A percentile compares a stretch with the other conserved stretches of the same genome.
These are phyloP conservation scores for Geotrichum aggregatum DNA, from an alignment of 1,139 yeast genomes.

Conservation along the genomic window DNA sequence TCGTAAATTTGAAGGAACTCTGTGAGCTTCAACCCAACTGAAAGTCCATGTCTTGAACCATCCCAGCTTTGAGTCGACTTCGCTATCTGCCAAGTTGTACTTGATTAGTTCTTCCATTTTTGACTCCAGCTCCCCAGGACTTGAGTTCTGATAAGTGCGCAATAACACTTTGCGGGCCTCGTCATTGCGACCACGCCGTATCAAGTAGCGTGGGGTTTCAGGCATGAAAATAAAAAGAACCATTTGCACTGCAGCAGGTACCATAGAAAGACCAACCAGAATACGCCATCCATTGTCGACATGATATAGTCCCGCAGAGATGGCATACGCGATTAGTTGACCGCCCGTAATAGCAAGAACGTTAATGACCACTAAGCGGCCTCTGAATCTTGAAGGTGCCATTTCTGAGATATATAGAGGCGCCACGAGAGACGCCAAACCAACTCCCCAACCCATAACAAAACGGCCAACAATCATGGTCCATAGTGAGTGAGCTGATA, in stretches of 20 bases:
- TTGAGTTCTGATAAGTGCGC: slow-evolving; percentile 27
- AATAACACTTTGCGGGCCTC: slow-evolving; percentile 61
- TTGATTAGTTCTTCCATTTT: slow-evolving; percentile 31
- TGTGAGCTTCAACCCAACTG: slow-evolving; percentile 11
- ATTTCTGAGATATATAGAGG: slow-evolving; percentile 88
- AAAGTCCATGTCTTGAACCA: slow-evolving; percentile 11
- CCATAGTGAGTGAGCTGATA: slow-evolving; percentile 78
- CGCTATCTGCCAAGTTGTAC: slow-evolving; percentile 7
- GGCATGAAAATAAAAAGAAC: slow-evolving; percentile 79
- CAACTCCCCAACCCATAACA: slow-evolving; percentile 93
- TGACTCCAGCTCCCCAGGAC: slow-evolving; percentile 18
- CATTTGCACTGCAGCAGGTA: slow-evolving; percentile 81
- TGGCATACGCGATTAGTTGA: slow-evolving; percentile 83
- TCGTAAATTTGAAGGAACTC: slow-evolving; percentile 48
- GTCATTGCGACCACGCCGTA: slow-evolving; percentile 61
- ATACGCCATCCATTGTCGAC: slow-evolving; percentile 89
- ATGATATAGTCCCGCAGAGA: slow-evolving; percentile 80
- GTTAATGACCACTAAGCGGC: slow-evolving; percentile 58
- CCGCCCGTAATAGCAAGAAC: slow-evolving; percentile 83
- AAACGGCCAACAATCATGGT: slow-evolving; percentile 88
- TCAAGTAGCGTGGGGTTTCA: slow-evolving; percentile 91
- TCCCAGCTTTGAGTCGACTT: neutral
- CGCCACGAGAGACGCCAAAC: slow-evolving; percentile 85
- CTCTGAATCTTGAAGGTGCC: slow-evolving; percentile 89
- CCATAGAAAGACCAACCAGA: slow-evolving; percentile 80